phyloP scores from a whole-genome alignment of 441 rosid species.

The Omphalea diandra region DNA sequence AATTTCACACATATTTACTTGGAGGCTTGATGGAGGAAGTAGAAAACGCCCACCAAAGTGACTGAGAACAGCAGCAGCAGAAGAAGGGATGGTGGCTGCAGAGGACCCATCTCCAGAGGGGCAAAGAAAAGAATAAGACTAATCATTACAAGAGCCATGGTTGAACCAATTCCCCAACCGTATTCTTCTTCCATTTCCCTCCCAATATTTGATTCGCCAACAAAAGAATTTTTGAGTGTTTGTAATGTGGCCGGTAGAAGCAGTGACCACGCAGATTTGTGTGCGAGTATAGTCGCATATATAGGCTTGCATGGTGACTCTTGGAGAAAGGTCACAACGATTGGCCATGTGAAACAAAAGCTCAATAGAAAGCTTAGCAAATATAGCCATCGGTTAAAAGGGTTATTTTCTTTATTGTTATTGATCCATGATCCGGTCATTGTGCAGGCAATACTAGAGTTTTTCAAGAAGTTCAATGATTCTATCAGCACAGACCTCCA shows the following conservation, averaged over 20 bases:
- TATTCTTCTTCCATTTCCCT: conserved; percentile 23
- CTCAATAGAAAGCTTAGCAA: no score
- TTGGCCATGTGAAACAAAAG: no score
- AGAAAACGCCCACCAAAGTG: conserved; percentile 13
- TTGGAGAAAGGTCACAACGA: conserved; percentile 3
- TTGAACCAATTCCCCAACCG: conserved; percentile 22
- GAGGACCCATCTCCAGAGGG: conserved; percentile 16
- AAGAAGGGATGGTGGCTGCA: conserved; percentile 16
- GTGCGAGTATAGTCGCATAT: not conserved
- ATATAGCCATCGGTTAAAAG: no score
- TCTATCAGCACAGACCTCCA: conserved; percentile 60
- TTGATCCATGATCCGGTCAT: no score
- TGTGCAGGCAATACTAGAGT: conserved; percentile 63
- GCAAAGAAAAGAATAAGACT: conserved; percentile 14
- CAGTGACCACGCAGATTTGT: not conserved
- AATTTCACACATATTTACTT: not conserved
- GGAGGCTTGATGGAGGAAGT: conserved; percentile 19
- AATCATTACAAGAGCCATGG: conserved; percentile 10
- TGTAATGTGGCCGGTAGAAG: no score
- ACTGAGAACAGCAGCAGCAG: conserved; percentile 8
- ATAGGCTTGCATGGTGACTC: conserved; percentile 5
- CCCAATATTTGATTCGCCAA: no score
- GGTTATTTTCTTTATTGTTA: no score
- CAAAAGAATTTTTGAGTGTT: no score
- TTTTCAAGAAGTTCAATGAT: conserved; percentile 70